Base-by-base conservation (phyloP, 306 rosid genomes). In the Ochetophila trinervis region DNA sequence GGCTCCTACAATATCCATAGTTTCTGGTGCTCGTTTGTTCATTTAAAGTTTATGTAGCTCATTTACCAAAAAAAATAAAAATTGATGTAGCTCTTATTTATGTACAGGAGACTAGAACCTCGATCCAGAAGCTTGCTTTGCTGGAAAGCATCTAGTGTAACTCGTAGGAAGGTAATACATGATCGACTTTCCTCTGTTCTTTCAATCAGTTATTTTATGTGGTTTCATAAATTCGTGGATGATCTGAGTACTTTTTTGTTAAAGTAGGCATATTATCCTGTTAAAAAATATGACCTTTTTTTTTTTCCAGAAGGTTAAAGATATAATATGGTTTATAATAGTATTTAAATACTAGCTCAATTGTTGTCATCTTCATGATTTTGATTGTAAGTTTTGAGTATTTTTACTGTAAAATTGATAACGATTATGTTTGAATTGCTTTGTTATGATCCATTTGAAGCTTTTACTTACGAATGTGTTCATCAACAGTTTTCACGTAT, bases 41-140 rank as follows among this genome's bases (percentile, higher is more conserved):
- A 12, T 16, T 37, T 62, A 22, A 40, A 18, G 54, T 78, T 53
- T 67, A 62, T 45, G 35, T 75, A 18, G 62, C 60, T 37, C 55
- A n/a, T n/a, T n/a, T n/a, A n/a, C n/a, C n/a, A n/a, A n/a, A n/a
- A n/a, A n/a, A n/a, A n/a, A n/a, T n/a, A n/a, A n/a, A n/a, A n/a
- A 54, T 78, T 53, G 69, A 62, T 45, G 35, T 75, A 18, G 62
- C 60, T 37, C 55, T 73, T 27, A 71, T 75, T 62, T 42, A 55
- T 67, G 70, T 69, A 67, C 81, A 94, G 99, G 97, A 84, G 96
- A 78, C 81, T 94, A 69, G 99, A 94, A 62, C 93, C 99, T 64
- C 91, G 90, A 80, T 88, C 99, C 27, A 86, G 99, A 74, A 86
- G 87, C 78, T 82, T 94, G 63, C 73, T 90, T 71, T 90, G 99